Base-by-base conservation (phyloP, 179 eudicot genomes). In the Silene noctiflora region DNA sequence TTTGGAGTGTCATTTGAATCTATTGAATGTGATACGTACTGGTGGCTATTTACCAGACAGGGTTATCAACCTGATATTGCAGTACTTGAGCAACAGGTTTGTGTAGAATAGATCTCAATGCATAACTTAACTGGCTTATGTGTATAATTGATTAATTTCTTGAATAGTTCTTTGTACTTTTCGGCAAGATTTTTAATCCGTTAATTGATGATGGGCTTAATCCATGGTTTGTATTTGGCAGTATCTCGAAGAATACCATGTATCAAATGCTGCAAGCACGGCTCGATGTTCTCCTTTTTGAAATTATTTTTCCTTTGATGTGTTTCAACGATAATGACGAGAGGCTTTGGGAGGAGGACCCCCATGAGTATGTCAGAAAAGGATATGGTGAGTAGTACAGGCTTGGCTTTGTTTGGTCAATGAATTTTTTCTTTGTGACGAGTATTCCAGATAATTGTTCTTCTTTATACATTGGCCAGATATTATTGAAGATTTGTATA, bases 261-360 rank as follows among this genome's bases (percentile, higher is more conserved):
- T 96, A 96, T 78, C 88, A 79, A 78, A 80, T 86, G 91, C 89
- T 96, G 81, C 97, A 89, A 85, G 91, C 91, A 64, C 88, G 88
- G 56, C 92, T 96, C 46, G 97, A 91, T 82, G 84, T 91, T 81
- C 91, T 96, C 73, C 91, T 96, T 75, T 96, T 91, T 80, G 98
- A 96, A 86, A 91, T 93, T 62, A 89, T 93, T 55, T 96, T 96
- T 72, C 99, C 99, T 16, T 89, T 96, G 58, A 96, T 93, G 99
- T 96, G 99, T 88, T 96, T 96, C 84, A 91, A 84, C 76, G 99
- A 93, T 81, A 87, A 90, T 72, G 99, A 96, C 79, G 94, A 91
- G 80, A 90, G 83, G 82, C 96, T 96, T 75, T 96, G 99, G 99
- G 98, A 93, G 74, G 99, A 96, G 84, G 99, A 96, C 73, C 99